Percentiles rank a stretch among this genome's conserved stretches.
These are phyloP conservation scores for Verticillium longisporum DNA, from an alignment of 2,329 filamentous ascomycete species.

Conservation along the genomic window DNA sequence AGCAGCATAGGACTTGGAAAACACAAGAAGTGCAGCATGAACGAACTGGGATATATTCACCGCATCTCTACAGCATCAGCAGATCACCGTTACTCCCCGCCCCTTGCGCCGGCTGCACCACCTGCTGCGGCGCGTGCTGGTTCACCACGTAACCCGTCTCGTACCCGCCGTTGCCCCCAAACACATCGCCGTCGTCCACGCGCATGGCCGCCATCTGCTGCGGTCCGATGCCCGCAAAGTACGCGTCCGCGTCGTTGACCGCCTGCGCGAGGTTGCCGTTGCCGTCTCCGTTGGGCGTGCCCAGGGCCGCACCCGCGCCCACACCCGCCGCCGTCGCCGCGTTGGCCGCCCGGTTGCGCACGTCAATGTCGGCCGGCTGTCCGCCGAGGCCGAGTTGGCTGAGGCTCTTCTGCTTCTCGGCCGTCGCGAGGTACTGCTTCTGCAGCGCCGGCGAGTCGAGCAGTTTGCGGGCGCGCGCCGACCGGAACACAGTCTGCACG, in stretches of 20 bases:
- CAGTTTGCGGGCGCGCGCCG: constrained; percentile 72
- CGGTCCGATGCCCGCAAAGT: constrained; percentile 73
- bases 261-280: constrained; percentile 57
- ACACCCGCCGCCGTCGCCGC: constrained; percentile 5
- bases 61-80: constrained; percentile 47
- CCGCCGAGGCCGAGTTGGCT: constrained; percentile 50
- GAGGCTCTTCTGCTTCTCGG: constrained; percentile 54
- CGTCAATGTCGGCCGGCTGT: constrained; percentile 43
- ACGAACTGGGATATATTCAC: neutral
- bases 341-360: constrained; percentile 24
- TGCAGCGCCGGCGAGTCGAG: constrained; percentile 82
- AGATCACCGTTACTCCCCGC: constrained; percentile 64
- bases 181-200: constrained; percentile 58
- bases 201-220: constrained; percentile 69
- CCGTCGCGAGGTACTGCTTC: constrained; percentile 56
- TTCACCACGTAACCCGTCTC: constrained; percentile 66
- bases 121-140: constrained; percentile 71
- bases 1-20: neutral
- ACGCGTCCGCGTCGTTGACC: constrained; percentile 79
- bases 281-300: constrained; percentile 17
- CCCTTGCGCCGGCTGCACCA: constrained; percentile 62
- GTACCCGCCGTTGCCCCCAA: constrained; percentile 50
- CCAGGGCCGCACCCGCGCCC: neutral
- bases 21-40: neutral
- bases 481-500: constrained; percentile 92